Evolutionary conservation across 208 protist species (phyloP).

Genomic region (Crithidia fasciculata): DNA sequence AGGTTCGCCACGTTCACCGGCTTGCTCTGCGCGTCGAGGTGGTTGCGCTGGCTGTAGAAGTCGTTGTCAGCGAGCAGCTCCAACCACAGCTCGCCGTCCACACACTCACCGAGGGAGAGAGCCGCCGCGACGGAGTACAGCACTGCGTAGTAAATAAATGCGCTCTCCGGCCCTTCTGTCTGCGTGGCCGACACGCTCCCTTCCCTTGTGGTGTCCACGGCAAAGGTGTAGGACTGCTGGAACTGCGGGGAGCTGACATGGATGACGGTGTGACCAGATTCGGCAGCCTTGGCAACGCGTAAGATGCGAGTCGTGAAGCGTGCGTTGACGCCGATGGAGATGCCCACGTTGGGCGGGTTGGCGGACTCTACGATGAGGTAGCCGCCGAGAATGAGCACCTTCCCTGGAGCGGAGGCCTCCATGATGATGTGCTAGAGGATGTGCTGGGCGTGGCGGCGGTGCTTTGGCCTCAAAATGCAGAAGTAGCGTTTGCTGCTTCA

Average conservation of each 20-base stretch:
- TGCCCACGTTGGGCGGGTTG: slow-evolving; percentile 79
- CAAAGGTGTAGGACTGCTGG: slow-evolving; percentile 66
- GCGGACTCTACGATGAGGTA: slow-evolving; percentile 93
- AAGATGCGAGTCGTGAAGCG: slow-evolving; percentile 84
- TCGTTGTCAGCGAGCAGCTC: slow-evolving; percentile 90
- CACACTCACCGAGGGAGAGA: slow-evolving; percentile 20
- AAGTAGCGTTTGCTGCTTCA: too few relatives aligned
- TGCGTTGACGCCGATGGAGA: slow-evolving; percentile 93
- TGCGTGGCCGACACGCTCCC: slow-evolving; percentile 55
- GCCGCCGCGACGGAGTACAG: slow-evolving; percentile 69
- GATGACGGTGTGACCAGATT: slow-evolving; percentile 38
- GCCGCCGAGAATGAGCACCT: slow-evolving; percentile 95
- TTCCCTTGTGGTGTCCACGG: slow-evolving; percentile 33
- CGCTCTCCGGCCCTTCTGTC: slow-evolving; percentile 52
- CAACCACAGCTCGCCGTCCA: slow-evolving; percentile 39
- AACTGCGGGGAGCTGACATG: slow-evolving; percentile 88
- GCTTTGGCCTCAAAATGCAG: too few relatives aligned
- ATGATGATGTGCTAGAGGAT: slow-evolving; percentile 15
- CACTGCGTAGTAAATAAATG: slow-evolving; percentile 79
- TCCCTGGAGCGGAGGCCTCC: slow-evolving; percentile 91
- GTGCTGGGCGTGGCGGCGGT: too few relatives aligned
- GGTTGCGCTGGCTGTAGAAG: slow-evolving; percentile 93
- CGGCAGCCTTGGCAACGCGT: background rate
- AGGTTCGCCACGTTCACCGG: slow-evolving; percentile 63
- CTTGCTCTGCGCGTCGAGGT: slow-evolving; percentile 61